Evolutionary conservation across 129 eudicot genomes (phyloP).

Genomic region (Artemisia tridentata): DNA sequence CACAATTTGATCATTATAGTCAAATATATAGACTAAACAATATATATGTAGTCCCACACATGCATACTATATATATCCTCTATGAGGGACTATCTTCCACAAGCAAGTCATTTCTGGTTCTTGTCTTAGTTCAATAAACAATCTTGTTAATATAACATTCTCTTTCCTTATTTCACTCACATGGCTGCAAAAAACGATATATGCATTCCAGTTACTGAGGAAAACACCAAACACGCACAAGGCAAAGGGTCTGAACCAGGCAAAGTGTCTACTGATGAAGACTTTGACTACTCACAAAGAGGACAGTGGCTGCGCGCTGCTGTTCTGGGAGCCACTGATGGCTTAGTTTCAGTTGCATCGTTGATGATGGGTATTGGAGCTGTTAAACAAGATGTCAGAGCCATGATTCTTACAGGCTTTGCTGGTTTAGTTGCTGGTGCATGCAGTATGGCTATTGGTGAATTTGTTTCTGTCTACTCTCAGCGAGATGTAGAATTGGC

Average conservation of each 20-base stretch:
- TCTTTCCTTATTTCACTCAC: background rate
- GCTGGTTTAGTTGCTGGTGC: conserved; percentile 36
- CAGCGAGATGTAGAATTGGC: conserved; percentile 33
- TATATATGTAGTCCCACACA: background rate
- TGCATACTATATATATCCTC: conserved; percentile 24
- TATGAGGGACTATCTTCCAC: conserved; percentile 22
- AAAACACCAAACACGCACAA: background rate
- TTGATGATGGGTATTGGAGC: conserved; percentile 35
- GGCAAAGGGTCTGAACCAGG: background rate
- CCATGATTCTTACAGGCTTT: conserved; percentile 29
- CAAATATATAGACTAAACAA: background rate
- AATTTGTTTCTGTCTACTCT: conserved; percentile 24
- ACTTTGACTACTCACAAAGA: conserved; percentile 32
- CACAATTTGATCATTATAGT: conserved; percentile 18
- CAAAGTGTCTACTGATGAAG: conserved; percentile 6
- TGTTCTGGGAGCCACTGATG: conserved; percentile 35
- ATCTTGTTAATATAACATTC: background rate
- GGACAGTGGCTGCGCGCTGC: conserved; percentile 41
- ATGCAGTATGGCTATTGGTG: conserved; percentile 35
- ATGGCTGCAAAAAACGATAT: conserved; percentile 25
- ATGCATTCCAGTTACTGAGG: conserved; percentile 21
- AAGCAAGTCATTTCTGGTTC: conserved; percentile 7
- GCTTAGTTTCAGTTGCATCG: conserved; percentile 28
- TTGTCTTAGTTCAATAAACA: background rate
- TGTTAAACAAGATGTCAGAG: conserved; percentile 25